Percentiles rank a stretch among this genome's conserved stretches.
Evolutionary conservation across 2,329 filamentous ascomycete genomes (phyloP).

Genomic region (Ceratocystis destructans): DNA sequence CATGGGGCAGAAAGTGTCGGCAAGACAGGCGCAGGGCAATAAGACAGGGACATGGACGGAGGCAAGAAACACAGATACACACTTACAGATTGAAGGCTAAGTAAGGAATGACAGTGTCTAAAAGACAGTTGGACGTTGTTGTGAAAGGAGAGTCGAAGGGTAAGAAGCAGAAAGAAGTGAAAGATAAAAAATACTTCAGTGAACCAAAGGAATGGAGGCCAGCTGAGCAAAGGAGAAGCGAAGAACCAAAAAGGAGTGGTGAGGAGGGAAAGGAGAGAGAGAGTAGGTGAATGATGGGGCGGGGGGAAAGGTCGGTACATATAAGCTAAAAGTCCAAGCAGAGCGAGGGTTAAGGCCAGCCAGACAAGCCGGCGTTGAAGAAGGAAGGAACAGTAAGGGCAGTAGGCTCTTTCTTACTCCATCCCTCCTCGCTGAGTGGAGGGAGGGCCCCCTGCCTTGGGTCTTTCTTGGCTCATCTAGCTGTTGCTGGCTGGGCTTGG

Average conservation of each 20-base stretch:
- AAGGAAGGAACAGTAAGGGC: background rate
- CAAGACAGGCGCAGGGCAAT: background rate
- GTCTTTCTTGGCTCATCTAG: too few relatives aligned
- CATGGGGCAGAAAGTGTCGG: background rate
- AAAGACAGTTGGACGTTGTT: background rate
- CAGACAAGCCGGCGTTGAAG: background rate
- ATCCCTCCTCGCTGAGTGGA: background rate
- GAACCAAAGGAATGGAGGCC: conserved; percentile 16
- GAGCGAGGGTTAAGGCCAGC: background rate
- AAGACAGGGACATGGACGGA: background rate
- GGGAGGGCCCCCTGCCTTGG: background rate
- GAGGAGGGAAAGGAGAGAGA: conserved; percentile 5
- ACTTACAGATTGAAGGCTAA: conserved; percentile 16
- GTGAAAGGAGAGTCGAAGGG: conserved; percentile 6
- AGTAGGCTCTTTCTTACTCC: background rate
- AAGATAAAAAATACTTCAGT: conserved; percentile 9
- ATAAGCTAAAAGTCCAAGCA: background rate
- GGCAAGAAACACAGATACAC: background rate
- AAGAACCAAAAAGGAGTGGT: conserved; percentile 14
- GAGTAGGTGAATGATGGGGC: background rate
- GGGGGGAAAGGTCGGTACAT: background rate
- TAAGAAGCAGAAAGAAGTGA: conserved; percentile 9
- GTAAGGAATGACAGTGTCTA: conserved; percentile 16
- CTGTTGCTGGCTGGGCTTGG: background rate
- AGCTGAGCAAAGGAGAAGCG: conserved; percentile 11